Percentiles rank a stretch among this genome's conserved stretches.
These are phyloP conservation scores for Quercus agrifolia DNA, from an alignment of 306 rosid species.

Conservation along the genomic window DNA sequence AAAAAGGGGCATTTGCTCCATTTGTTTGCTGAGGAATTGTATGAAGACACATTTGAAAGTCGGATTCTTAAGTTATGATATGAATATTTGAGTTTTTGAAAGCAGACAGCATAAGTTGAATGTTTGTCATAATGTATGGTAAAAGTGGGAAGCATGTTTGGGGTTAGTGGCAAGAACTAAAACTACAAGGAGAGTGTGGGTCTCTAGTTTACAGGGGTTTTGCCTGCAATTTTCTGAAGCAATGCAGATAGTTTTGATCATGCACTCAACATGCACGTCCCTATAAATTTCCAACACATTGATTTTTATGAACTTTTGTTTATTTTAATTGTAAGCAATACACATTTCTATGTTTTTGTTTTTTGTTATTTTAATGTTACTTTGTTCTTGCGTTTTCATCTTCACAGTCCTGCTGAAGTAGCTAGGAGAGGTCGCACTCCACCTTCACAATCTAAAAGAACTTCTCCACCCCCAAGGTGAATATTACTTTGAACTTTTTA, in stretches of 20 bases:
- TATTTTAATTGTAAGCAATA: too few relatives aligned
- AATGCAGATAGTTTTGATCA: neutral
- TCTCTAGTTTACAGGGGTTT: neutral
- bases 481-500: neutral
- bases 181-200: neutral
- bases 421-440: conserved; percentile 74
- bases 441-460: conserved; percentile 53
- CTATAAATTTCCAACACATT: neutral
- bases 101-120: too few relatives aligned
- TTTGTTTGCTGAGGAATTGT: too few relatives aligned
- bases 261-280: neutral
- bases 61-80: too few relatives aligned
- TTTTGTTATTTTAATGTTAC: conserved; percentile 2
- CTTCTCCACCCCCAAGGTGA: conserved; percentile 84
- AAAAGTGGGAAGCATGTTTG: too few relatives aligned
- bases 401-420: conserved; percentile 52
- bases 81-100: too few relatives aligned
- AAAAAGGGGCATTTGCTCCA: too few relatives aligned
- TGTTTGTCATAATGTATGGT: too few relatives aligned
- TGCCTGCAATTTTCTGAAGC: neutral
- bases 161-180: too few relatives aligned
- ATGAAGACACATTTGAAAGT: too few relatives aligned
- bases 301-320: neutral
- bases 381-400: neutral
- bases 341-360: too few relatives aligned